Evolutionary conservation across 805 yeast genomes (phyloP).

Genomic region (Candida peoriensis): DNA sequence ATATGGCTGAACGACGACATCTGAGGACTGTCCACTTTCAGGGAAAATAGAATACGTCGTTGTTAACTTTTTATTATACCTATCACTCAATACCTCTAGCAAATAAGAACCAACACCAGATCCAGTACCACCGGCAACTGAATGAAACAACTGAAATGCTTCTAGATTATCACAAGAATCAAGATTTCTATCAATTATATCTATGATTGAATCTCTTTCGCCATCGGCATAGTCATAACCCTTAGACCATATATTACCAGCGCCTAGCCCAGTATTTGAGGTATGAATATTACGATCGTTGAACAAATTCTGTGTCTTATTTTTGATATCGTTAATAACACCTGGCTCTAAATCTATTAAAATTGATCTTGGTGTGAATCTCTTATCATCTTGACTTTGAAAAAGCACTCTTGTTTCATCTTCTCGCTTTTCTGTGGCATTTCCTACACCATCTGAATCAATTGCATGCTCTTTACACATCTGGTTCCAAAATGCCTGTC

Average conservation of each 20-base stretch:
- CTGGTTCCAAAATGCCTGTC: slow-evolving; percentile 89
- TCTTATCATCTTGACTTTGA: slow-evolving; percentile 63
- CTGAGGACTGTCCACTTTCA: slow-evolving; percentile 70
- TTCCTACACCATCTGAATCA: slow-evolving; percentile 30
- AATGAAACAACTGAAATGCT: slow-evolving; percentile 86
- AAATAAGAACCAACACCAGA: slow-evolving; percentile 88
- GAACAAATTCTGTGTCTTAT: slow-evolving; percentile 55
- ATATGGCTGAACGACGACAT: slow-evolving; percentile 98
- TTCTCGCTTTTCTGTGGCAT: slow-evolving; percentile 29
- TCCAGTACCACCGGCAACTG: slow-evolving; percentile 99
- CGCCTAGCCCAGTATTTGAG: slow-evolving; percentile 82
- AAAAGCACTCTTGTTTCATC: slow-evolving; percentile 86
- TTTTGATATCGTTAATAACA: slow-evolving; percentile 63
- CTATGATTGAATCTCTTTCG: slow-evolving; percentile 68
- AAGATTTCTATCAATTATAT: slow-evolving; percentile 82
- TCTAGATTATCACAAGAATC: slow-evolving; percentile 88
- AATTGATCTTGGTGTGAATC: slow-evolving; percentile 85
- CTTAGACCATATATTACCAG: slow-evolving; percentile 94
- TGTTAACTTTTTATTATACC: slow-evolving; percentile 75
- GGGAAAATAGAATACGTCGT: slow-evolving; percentile 90
- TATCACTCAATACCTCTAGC: slow-evolving; percentile 72
- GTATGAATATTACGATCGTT: slow-evolving; percentile 79
- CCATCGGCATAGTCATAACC: slow-evolving; percentile 76
- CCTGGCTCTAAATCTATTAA: slow-evolving; percentile 88
- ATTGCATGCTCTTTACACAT: slow-evolving; percentile 85